Evolutionary conservation across 768 basidiomycete genomes (phyloP), one percentile per base, ranked within the genome.

Genomic region (Rhizopogon vinicolor): DNA sequence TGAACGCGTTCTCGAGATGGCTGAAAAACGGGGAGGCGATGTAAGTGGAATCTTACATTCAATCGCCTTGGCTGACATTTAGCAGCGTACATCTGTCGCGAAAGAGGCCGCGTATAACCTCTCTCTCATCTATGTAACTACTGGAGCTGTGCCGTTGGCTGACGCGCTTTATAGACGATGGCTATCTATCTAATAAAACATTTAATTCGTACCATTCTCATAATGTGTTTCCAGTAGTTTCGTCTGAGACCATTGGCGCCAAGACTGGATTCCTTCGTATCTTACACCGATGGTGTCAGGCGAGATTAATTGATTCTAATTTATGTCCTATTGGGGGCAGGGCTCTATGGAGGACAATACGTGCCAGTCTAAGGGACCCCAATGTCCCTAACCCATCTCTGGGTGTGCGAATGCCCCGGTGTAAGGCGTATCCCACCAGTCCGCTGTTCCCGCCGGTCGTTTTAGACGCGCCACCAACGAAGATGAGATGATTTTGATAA

Each of bases 71-170:
- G 22, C 59, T 51, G 29, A 54, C 35, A 3, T 39, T 16, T 50
- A 71, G 67, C 68, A 87, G 75, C 76, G 79, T 50, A 61, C 69
- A 14, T 78, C 78, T 3, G 73, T 92, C 40, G 83, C 85, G 1
- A 77, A 78, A 51, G 92, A 95, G 64, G 84, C 93, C 7, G 93
- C 92, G 0, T 93, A 93, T 70, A 97, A 97, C 62, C 76, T 98
- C 25, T 86, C 89, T 16, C 72, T 91, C 44, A 87, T 96, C 29
- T 94, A 86, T 70, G 82, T 87, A 7, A 80, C 82, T 51, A 92
- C 89, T 2, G 93, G 91, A 2, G 88, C 89, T 1, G 76, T 78
- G 1, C 78, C 83, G 0, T 67, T 92, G 28, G 92, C 90, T 3
- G 80, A 89, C 59, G 75, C 74, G 1, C 72, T 93, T 49, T 89